phyloP scores from a whole-genome alignment of 2,329 filamentous ascomycete genomes.

The Exophiala spinifera region DNA sequence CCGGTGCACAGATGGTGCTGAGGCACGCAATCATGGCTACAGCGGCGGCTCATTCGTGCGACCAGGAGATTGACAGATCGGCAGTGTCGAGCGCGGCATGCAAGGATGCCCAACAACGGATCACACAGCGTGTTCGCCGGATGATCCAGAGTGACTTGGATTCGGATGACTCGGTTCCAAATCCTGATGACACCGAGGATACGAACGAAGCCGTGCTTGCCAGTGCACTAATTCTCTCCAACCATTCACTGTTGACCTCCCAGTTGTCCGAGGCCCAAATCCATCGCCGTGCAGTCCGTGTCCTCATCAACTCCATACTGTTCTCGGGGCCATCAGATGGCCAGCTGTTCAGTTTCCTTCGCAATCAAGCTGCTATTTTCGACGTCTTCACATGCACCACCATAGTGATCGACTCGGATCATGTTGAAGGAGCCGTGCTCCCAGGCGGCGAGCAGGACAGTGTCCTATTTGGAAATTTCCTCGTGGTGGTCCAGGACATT shows the following conservation, averaged over 20 bases:
- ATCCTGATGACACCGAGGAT: too few relatives aligned
- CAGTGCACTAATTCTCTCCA: too few relatives aligned
- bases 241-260: neutral
- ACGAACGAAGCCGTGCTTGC: neutral
- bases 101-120: neutral
- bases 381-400: neutral
- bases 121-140: neutral
- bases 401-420: neutral
- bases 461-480: neutral
- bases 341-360: neutral
- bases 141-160: neutral
- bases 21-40: neutral
- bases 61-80: neutral
- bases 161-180: neutral
- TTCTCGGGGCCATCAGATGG: neutral
- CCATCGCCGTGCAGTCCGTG: neutral
- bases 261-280: neutral
- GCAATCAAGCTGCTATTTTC: neutral
- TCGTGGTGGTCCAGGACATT: neutral
- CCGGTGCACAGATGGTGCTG: neutral
- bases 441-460: neutral
- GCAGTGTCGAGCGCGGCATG: neutral
- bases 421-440: neutral
- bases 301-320: neutral
- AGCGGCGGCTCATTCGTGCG: neutral